Base-by-base conservation (phyloP, 2,329 filamentous ascomycete genomes). In the Clathrospora elynae region DNA sequence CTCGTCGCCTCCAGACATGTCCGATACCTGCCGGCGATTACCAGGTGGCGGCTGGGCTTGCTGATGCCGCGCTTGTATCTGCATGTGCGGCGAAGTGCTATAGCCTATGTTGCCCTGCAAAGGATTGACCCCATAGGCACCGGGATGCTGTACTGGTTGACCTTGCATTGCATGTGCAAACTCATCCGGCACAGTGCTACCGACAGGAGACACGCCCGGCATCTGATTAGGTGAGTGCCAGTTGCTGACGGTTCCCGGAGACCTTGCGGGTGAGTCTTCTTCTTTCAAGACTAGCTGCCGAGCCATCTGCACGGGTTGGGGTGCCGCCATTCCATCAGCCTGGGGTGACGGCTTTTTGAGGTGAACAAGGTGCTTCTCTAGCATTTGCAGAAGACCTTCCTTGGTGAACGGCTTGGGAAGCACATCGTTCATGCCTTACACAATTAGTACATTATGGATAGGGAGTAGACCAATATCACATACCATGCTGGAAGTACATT, bases 401-500 rank as follows among this genome's bases (percentile, higher is more conserved):
- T 87, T 87, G 1, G 93, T 99, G 68, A 99, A 99, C 0, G 93
- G 93, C 66, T 99, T 99, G 0, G 93, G 92, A 47, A 99, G 75
- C 12, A 99, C 92, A 64, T 96, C 93, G 64, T 96, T 95, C 91
- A 99, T 96, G 29, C 92, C 91, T n/a, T 96, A 57, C 14, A 18
- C 4, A 12, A 57, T 76, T 42, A 73, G 59, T 22, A n/a, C 7
- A 26, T 16, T n/a, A n/a, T n/a, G 5, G 6, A 25, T 14, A 17
- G 7, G 6, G 13, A 7, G 11, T 25, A 17, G 13, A n/a, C 6
- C 3, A 23, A 12, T 7, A 5, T 14, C 5, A 62, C 86, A 76
- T 80, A 93, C 91, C 93, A 73, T 95, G 91, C 61, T 92, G 86
- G 74, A 96, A 97, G 68, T 99, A 99, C 74, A 95, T 91, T 39